Evolutionary conservation across 23 red algal species (phyloP).

Genomic region (Cyanidiococcus yangmingshanensis): DNA sequence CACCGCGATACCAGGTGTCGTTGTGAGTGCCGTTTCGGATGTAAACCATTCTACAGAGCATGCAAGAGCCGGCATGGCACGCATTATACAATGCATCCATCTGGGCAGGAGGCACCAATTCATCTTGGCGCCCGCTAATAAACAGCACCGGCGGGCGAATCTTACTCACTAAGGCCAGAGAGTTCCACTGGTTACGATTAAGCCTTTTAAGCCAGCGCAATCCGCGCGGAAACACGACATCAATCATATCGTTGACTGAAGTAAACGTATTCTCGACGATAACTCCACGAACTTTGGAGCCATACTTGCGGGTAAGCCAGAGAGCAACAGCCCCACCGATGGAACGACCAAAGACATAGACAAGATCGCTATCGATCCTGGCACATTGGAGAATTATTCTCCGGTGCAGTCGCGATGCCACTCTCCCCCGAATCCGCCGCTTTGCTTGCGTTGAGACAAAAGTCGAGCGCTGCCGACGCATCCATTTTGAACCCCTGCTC

Average conservation of each 20-base stretch:
- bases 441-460: slow-evolving; percentile 25
- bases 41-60: slow-evolving; percentile 31
- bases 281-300: slow-evolving; percentile 34
- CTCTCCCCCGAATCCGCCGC: not conserved
- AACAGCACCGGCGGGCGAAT: slow-evolving; percentile 62
- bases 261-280: slow-evolving; percentile 94
- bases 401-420: not conserved
- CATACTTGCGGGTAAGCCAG: slow-evolving; percentile 21
- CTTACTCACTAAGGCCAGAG: slow-evolving; percentile 25
- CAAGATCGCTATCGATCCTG: slow-evolving; percentile 33
- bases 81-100: slow-evolving; percentile 38
- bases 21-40: slow-evolving; percentile 69
- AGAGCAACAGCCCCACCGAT: slow-evolving; percentile 79
- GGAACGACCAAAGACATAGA: slow-evolving; percentile 66
- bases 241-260: slow-evolving; percentile 67
- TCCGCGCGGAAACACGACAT: slow-evolving; percentile 51
- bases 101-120: slow-evolving; percentile 58
- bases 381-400: not conserved
- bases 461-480: slow-evolving; percentile 65
- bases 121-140: slow-evolving; percentile 63
- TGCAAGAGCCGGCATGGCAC: slow-evolving; percentile 3
- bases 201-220: slow-evolving; percentile 55
- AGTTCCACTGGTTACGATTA: slow-evolving; percentile 84
- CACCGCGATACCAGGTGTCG: slow-evolving; percentile 88
- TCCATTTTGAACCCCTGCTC: slow-evolving; percentile 57